These are phyloP conservation scores for Pleurotus ostreatus DNA, from an alignment of 768 basidiomycete genomes.

Conservation along the genomic window DNA sequence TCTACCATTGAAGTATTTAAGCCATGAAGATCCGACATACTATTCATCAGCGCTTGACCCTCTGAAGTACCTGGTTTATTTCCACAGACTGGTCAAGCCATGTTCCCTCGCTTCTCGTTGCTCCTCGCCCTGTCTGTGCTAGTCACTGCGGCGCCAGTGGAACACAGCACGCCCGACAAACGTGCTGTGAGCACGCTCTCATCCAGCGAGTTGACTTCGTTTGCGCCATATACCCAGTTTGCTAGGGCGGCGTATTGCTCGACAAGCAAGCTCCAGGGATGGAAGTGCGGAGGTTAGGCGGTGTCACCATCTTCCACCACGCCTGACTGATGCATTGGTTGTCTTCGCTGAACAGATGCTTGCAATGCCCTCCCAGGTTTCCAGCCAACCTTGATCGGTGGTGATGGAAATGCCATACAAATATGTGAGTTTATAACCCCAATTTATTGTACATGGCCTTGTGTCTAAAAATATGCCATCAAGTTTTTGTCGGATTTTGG, in stretches of 20 bases:
- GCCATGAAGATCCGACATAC: background rate
- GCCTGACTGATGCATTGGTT: background rate
- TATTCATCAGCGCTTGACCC: background rate
- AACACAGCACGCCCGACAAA: background rate
- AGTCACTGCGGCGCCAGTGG: slow-evolving; percentile 2
- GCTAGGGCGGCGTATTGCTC: slow-evolving; percentile 54
- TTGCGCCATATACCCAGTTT: slow-evolving; percentile 46
- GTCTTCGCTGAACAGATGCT: slow-evolving; percentile 25
- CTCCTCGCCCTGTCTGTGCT: background rate
- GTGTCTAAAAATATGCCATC: slow-evolving; percentile 1
- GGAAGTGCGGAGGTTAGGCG: slow-evolving; percentile 42
- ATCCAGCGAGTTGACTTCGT: slow-evolving; percentile 26
- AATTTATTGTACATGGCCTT: background rate
- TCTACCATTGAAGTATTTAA: background rate
- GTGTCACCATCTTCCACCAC: background rate
- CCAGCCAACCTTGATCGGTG: slow-evolving; percentile 39
- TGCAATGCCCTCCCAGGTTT: slow-evolving; percentile 38
- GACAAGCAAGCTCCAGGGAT: slow-evolving; percentile 28
- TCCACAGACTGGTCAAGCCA: background rate
- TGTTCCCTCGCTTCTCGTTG: background rate
- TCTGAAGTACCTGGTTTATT: background rate
- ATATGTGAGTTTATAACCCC: slow-evolving; percentile 30
- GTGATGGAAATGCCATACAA: slow-evolving; percentile 45
- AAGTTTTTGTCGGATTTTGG: slow-evolving; percentile 58
- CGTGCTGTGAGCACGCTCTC: slow-evolving; percentile 21